Percentiles rank a stretch among this genome's conserved stretches.
Evolutionary conservation across 768 basidiomycete genomes (phyloP).

Genomic region (Boletus rex-veris): DNA sequence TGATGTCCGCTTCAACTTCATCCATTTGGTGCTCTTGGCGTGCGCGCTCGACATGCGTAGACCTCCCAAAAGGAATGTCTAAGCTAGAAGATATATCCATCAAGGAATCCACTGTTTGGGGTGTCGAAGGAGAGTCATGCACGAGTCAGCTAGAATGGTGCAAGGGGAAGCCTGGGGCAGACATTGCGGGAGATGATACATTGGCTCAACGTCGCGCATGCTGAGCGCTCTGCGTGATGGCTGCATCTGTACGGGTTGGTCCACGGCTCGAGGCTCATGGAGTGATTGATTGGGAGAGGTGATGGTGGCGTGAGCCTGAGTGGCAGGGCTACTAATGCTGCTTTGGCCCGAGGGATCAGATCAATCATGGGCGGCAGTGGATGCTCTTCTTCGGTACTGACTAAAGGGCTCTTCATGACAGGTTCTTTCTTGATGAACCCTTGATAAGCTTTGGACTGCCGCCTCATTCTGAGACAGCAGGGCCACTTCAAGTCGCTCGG

Average conservation of each 20-base stretch:
- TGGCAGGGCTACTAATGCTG: too few relatives aligned
- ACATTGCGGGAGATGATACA: too few relatives aligned
- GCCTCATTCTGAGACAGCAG: too few relatives aligned
- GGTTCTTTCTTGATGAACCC: too few relatives aligned
- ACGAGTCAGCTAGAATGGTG: too few relatives aligned
- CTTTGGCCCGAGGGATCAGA: too few relatives aligned
- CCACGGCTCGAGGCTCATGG: conserved; percentile 69
- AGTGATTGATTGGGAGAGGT: conserved; percentile 25
- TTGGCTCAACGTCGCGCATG: conserved; percentile 29
- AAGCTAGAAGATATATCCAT: conserved; percentile 14
- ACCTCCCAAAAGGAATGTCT: conserved; percentile 6
- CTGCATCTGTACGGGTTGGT: conserved; percentile 51
- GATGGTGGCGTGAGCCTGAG: conserved; percentile 7
- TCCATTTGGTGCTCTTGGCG: conserved; percentile 23
- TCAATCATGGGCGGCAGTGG: too few relatives aligned
- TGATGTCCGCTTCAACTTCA: conserved; percentile 39
- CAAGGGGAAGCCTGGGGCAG: too few relatives aligned
- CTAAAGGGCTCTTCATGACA: too few relatives aligned
- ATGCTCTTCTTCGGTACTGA: too few relatives aligned
- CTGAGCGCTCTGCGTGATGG: conserved; percentile 52
- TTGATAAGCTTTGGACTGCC: too few relatives aligned
- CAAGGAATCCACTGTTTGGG: conserved; percentile 22
- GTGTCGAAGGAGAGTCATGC: conserved; percentile 13
- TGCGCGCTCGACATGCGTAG: conserved; percentile 32
- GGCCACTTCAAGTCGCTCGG: too few relatives aligned